A percentile compares a stretch with the other conserved stretches of the same genome.
These are phyloP conservation scores for Hypoxylon fuscum DNA, from an alignment of 495 filamentous ascomycete genomes.

Conservation along the genomic window DNA sequence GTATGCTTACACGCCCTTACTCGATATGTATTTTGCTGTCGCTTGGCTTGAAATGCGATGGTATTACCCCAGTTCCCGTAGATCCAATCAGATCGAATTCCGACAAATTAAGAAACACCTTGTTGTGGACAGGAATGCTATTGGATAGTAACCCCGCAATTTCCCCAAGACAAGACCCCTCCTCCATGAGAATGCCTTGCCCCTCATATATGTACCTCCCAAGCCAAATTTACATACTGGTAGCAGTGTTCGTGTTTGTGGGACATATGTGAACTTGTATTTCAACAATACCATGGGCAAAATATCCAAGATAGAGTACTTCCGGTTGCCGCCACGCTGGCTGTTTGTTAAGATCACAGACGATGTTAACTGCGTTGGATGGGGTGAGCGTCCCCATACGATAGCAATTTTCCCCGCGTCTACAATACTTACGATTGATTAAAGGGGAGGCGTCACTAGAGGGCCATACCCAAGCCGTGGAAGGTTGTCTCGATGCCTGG, in stretches of 20 bases:
- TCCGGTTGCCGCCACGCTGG: constrained; percentile 78
- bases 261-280: background rate
- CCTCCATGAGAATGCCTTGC: background rate
- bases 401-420: too few relatives aligned
- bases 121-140: constrained; percentile 15
- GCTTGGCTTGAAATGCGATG: too few relatives aligned
- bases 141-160: constrained; percentile 13
- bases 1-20: too few relatives aligned
- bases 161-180: constrained; percentile 2
- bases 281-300: constrained; percentile 61
- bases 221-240: too few relatives aligned
- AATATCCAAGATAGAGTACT: constrained; percentile 77
- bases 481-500: constrained; percentile 76
- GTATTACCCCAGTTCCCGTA: background rate
- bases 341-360: constrained; percentile 81
- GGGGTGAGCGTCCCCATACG: too few relatives aligned
- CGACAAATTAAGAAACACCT: constrained; percentile 11
- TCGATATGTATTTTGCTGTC: too few relatives aligned
- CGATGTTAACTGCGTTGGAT: constrained; percentile 70
- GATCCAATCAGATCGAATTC: constrained; percentile 14
- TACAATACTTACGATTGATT: too few relatives aligned
- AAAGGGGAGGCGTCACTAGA: constrained; percentile 80
- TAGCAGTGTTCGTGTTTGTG: background rate
- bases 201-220: background rate
- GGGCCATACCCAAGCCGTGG: constrained; percentile 78